These are phyloP conservation scores for Colletotrichum eleusines DNA, from an alignment of 2,329 filamentous ascomycete genomes.

Conservation along the genomic window DNA sequence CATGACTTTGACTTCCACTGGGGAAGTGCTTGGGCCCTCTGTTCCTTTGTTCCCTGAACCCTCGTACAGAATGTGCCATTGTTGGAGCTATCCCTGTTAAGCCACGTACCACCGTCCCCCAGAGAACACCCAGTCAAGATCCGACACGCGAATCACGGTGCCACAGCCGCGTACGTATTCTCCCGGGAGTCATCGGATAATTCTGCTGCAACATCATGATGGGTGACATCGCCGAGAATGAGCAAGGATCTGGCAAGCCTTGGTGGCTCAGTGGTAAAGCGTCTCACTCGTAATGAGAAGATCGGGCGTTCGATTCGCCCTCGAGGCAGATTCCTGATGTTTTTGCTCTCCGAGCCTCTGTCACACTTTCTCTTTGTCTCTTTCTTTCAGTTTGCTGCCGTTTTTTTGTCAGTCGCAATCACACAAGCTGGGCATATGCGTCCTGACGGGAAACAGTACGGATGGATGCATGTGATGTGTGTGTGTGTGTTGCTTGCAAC, in stretches of 20 bases:
- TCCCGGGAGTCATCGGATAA: not conserved
- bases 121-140: not conserved
- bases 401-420: not conserved
- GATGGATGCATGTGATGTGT: not conserved
- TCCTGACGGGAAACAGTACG: not conserved
- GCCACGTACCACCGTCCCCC: not conserved
- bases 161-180: not conserved
- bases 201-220: accelerated
- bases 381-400: not conserved
- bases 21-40: not conserved
- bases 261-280: constrained; percentile 43
- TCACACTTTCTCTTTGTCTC: accelerated
- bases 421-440: not conserved
- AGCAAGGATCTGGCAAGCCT: constrained; percentile 19
- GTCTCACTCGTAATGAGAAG: constrained; percentile 43
- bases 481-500: too few relatives aligned
- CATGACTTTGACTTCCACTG: not conserved
- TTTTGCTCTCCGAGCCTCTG: not conserved
- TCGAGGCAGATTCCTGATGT: constrained; percentile 22
- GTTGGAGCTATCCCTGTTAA: not conserved
- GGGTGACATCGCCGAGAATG: accelerated
- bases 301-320: constrained; percentile 43
- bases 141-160: not conserved
- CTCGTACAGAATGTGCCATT: not conserved
- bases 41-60: not conserved